These are phyloP conservation scores for Akanthomyces lecanii DNA, from an alignment of 2,329 filamentous ascomycete genomes.

Conservation along the genomic window DNA sequence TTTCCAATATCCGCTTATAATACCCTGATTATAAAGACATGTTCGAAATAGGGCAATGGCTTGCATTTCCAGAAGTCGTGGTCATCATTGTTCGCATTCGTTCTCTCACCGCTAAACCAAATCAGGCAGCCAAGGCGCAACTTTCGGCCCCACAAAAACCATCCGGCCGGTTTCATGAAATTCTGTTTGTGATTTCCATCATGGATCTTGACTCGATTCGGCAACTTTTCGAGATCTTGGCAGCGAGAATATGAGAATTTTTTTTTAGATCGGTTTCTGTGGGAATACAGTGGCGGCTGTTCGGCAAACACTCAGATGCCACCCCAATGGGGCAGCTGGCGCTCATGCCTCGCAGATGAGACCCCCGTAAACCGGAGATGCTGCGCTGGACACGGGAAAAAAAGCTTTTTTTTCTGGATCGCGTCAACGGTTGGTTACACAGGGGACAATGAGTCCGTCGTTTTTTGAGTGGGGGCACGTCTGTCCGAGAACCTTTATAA, in stretches of 20 bases:
- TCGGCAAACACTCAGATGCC: background rate
- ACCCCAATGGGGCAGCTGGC: constrained; percentile 10
- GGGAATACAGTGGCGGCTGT: background rate
- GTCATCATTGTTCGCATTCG: background rate
- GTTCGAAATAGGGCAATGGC: background rate
- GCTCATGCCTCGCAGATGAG: constrained; percentile 7
- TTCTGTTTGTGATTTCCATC: background rate
- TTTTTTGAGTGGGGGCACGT: background rate
- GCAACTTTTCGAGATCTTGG: constrained; percentile 11
- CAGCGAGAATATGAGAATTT: background rate
- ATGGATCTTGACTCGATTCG: constrained; percentile 13
- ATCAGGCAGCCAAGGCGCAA: constrained; percentile 17
- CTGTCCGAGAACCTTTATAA: background rate
- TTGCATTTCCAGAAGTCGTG: background rate
- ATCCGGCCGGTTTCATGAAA: background rate
- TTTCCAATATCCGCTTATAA: background rate
- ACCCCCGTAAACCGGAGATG: background rate
- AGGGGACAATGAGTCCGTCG: background rate
- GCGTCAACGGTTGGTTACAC: background rate
- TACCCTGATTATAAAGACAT: constrained; percentile 1
- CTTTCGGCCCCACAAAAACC: background rate
- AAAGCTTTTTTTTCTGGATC: background rate
- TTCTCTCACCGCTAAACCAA: background rate
- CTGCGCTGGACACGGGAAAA: background rate
- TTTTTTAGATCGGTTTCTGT: background rate